Evolutionary conservation across 208 protist species (phyloP).

Genomic region (Phytomonas sp.): DNA sequence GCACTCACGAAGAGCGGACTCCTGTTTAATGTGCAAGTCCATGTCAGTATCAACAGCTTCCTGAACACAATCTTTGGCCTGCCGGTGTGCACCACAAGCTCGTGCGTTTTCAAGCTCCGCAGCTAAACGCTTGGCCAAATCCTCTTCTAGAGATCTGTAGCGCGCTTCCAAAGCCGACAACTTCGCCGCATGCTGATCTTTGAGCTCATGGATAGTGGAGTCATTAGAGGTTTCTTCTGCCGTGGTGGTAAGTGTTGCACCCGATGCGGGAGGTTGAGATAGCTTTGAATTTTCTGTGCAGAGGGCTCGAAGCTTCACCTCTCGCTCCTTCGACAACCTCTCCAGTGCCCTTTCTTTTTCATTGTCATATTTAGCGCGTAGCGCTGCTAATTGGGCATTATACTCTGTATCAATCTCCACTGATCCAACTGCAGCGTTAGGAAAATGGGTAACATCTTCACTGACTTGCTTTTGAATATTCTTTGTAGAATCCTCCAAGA

Average conservation of each 20-base stretch:
- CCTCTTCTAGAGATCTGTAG: conserved; percentile 34
- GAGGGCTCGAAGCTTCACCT: conserved; percentile 10
- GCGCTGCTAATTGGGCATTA: neutral
- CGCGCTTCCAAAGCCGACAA: conserved; percentile 14
- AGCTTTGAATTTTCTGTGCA: neutral
- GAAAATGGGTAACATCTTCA: neutral
- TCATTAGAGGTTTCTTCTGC: neutral
- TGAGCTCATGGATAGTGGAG: conserved; percentile 17
- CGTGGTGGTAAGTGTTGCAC: neutral
- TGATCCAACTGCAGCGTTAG: neutral
- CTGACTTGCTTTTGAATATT: neutral
- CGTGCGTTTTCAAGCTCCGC: conserved; percentile 22
- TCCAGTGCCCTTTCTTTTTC: conserved; percentile 15
- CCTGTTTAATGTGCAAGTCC: conserved; percentile 35
- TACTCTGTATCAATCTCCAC: neutral
- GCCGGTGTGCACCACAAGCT: conserved; percentile 13
- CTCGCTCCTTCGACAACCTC: conserved; percentile 11
- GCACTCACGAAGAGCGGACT: conserved; percentile 24
- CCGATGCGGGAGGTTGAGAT: neutral
- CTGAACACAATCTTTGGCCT: conserved; percentile 25
- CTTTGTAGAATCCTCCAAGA: neutral
- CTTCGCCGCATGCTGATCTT: conserved; percentile 21
- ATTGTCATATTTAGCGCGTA: conserved; percentile 10
- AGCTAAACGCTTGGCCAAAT: conserved; percentile 27
- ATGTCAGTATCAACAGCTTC: conserved; percentile 48